phyloP scores from a whole-genome alignment of 305 asterid species.

The Ajuga reptans region DNA sequence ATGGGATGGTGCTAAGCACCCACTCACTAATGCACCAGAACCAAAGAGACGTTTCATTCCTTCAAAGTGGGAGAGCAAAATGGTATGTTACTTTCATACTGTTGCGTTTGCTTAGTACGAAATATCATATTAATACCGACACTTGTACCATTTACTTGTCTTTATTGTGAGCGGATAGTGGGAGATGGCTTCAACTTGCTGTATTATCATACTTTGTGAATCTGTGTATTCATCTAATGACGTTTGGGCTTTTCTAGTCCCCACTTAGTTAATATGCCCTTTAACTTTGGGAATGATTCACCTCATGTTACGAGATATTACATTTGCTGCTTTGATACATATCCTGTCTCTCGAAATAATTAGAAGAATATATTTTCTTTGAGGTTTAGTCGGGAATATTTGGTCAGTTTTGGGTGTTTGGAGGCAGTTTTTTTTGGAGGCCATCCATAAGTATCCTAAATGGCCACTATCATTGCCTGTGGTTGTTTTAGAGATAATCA shows the following conservation, averaged over 20 bases:
- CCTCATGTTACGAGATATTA: neutral
- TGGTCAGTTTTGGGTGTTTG: neutral
- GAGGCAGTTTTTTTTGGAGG: neutral
- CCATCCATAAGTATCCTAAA: neutral
- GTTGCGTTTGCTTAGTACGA: neutral
- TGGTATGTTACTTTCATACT: conserved; percentile 33
- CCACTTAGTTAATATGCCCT: neutral
- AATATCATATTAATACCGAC: conserved; percentile 8
- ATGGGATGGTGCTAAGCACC: conserved; percentile 74
- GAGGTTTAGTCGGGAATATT: neutral
- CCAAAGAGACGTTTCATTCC: conserved; percentile 96
- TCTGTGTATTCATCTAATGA: neutral
- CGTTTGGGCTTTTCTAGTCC: neutral
- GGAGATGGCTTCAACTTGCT: neutral
- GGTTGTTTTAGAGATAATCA: neutral
- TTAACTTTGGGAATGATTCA: neutral
- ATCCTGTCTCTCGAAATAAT: neutral
- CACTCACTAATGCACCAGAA: conserved; percentile 88
- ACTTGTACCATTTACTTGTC: neutral
- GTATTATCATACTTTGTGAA: neutral
- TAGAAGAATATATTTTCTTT: neutral
- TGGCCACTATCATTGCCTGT: neutral
- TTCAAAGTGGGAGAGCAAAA: conserved; percentile 84
- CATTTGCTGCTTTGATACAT: neutral
- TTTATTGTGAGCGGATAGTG: neutral